Base-by-base conservation (phyloP, 345 rosid genomes). In the Gossypioides kirkii region DNA sequence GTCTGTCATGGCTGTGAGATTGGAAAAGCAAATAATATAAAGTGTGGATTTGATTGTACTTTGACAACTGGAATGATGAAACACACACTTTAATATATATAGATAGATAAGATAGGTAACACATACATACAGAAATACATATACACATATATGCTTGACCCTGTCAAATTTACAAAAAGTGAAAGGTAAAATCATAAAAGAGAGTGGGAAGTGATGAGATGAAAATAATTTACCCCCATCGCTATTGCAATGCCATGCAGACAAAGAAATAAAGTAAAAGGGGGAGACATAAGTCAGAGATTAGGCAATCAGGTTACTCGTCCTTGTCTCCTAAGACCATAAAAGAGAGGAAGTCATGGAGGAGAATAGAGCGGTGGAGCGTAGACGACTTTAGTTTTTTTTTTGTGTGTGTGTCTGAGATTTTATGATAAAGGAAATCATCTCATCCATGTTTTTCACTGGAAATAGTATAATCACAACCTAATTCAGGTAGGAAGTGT, bases 1-100 rank as follows among this genome's bases (percentile, higher is more conserved):
- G 69, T 85, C 88, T 58, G 85, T 61, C 88, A 85, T 85, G 49
- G 32, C 47, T 64, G 28, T 46, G 47, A 65, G 58, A 43, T 46
- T 74, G 46, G 45, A 58, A 18, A 45, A 23, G 73, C 16, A 18
- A 28, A 61, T 12, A 17, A 4, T 25, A 45, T 46, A 22, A 43
- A 62, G 56, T 18, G 64, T 45, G 55, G 58, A 32, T 32, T 56
- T 23, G 50, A 0, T 55, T 55, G 71, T 68, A 68, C 23, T 36
- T 59, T 71, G 74, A 54, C 26, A 23, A 43, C 53, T 45, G n/a
- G 64, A 71, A 13, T 56, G 61, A 56, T 56, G 25, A 46, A 38
- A 68, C 72, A 17, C 70, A 8, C 22, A 67, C 2, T 25, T 7
- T 23, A 22, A 32, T 10, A 68, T 47, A 68, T 68, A 47, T 0